Percentiles rank a stretch among this genome's conserved stretches.
phyloP scores from a whole-genome alignment of 2,329 filamentous ascomycete species.

The Colletotrichum sp. region DNA sequence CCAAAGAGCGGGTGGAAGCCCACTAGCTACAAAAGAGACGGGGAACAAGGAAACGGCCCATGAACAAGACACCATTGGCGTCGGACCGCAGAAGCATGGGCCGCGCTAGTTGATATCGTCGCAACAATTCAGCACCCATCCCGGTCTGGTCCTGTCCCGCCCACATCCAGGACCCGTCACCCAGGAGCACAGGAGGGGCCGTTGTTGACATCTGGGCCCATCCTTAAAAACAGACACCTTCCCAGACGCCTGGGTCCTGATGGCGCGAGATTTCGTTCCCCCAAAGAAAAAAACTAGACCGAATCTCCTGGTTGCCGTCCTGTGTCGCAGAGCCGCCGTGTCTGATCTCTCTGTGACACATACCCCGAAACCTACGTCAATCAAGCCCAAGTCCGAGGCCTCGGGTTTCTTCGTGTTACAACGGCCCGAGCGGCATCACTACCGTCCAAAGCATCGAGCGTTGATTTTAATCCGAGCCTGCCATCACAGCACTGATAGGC shows the following conservation, averaged over 20 bases:
- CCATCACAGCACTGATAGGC: background rate
- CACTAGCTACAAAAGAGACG: background rate
- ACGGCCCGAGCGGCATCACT: background rate
- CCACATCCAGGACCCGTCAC: background rate
- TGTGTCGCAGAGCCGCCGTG: background rate
- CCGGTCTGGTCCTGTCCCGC: background rate
- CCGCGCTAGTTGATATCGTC: conserved; percentile 12
- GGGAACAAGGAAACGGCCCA: background rate
- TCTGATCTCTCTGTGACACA: background rate
- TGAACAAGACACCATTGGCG: background rate
- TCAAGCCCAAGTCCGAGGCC: background rate
- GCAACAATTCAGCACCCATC: conserved; percentile 8
- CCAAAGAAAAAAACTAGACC: background rate
- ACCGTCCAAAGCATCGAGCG: background rate
- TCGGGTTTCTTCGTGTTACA: background rate
- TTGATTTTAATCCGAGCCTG: background rate
- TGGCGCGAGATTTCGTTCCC: background rate
- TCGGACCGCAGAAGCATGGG: background rate
- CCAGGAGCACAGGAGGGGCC: background rate
- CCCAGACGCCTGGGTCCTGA: background rate
- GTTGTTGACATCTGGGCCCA: background rate
- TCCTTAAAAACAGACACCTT: background rate
- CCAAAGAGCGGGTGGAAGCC: background rate
- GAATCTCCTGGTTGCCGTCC: background rate
- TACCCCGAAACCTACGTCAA: background rate